These are phyloP conservation scores for Schizopora paradoxa DNA, from an alignment of 1,284 basidiomycete species.

Conservation along the genomic window DNA sequence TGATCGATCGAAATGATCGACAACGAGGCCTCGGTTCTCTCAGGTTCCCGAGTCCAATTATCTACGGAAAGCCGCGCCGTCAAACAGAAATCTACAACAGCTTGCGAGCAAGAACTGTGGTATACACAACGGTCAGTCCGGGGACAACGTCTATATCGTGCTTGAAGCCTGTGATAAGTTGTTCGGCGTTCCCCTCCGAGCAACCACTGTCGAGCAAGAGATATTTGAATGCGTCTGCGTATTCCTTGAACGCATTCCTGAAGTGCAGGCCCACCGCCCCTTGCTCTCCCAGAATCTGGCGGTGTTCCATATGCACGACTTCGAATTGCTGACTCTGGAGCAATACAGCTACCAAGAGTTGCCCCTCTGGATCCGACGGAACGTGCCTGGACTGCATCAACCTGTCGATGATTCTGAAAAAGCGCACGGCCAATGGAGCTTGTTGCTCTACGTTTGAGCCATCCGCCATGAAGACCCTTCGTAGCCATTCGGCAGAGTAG, in stretches of 20 bases:
- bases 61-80: no score
- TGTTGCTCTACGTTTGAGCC: constrained; percentile 27
- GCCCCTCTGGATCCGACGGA: constrained; percentile 15
- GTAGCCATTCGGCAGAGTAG: constrained; percentile 55
- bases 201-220: constrained; percentile 36
- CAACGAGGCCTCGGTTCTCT: no score
- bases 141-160: constrained; percentile 36
- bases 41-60: no score
- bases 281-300: constrained; percentile 23
- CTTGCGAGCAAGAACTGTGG: constrained; percentile 33
- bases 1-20: no score
- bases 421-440: constrained; percentile 24
- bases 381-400: constrained; percentile 15
- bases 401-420: not conserved
- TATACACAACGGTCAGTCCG: constrained; percentile 39
- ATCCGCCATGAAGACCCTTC: constrained; percentile 37
- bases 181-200: constrained; percentile 30
- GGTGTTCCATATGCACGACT: constrained; percentile 8
- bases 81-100: no score
- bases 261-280: constrained; percentile 32
- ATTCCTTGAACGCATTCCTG: constrained; percentile 26
- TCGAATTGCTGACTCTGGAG: constrained; percentile 18
- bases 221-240: constrained; percentile 33
- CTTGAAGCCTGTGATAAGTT: constrained; percentile 35
- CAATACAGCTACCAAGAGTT: constrained; percentile 17